Base-by-base conservation (phyloP, 352 stramenopile species). In the Thalassiosira mediterranea region DNA sequence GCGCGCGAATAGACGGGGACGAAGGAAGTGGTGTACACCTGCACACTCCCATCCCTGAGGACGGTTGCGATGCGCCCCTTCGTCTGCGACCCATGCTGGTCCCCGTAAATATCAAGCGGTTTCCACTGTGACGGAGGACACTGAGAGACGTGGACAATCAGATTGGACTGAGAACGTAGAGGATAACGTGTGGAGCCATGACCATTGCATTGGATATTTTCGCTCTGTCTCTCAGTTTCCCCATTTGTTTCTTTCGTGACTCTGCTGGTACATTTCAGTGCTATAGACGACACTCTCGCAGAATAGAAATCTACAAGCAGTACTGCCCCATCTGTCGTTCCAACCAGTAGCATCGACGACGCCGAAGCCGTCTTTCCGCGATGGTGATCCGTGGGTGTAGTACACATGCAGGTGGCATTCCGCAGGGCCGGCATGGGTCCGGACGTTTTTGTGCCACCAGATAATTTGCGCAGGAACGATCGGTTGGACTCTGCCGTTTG, bases 91-190 rank as follows among this genome's bases (percentile, higher is more conserved):
- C 72, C 72, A 26, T 67, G 63, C 17, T 81, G 64, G 48, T 76
- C 64, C 25, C 72, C 64, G 32, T 81, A 76, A 70, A 66, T 65
- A 64, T 81, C 56, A 70, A 64, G 72, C 46, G 65, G 59, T 72
- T 76, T 76, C 72, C 72, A 81, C 26, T 48, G 44, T 5, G 60
- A 58, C 21, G 72, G 72, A 21, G 72, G 46, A 10, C 60, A 73
- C 48, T 76, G 64, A 38, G 58, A 57, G 15, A 81, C 21, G 26
- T 81, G 72, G 19, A 81, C 31, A 29, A 81, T 76, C 42, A 66
- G 52, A 68, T 11, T 21, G 19, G 0, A n/a, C n/a, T n/a, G n/a
- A n/a, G n/a, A n/a, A n/a, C n/a, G n/a, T n/a, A n/a, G n/a, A n/a
- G n/a, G n/a, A n/a, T n/a, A n/a, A n/a, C n/a, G n/a, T n/a, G n/a